These are phyloP conservation scores for Kodamaea neixiangensis DNA, from an alignment of 805 yeast genomes.

Conservation along the genomic window DNA sequence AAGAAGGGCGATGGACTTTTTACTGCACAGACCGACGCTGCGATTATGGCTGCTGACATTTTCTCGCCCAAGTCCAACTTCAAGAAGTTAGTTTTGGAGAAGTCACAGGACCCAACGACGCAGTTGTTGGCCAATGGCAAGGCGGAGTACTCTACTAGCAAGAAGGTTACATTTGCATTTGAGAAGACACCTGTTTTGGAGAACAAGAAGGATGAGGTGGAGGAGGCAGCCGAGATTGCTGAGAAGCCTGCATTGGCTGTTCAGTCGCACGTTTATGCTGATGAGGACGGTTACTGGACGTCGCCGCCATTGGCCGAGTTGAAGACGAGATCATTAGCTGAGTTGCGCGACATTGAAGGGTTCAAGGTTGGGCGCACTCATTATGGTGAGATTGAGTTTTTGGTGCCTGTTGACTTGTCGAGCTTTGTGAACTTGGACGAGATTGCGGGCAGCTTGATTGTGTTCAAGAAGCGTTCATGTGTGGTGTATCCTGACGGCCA, in stretches of 20 bases:
- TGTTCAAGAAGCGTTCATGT: conserved; percentile 60
- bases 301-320: conserved; percentile 74
- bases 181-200: conserved; percentile 8
- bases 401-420: conserved; percentile 82
- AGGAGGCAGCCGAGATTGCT: background rate
- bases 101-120: conserved; percentile 23
- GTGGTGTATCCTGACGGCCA: conserved; percentile 71
- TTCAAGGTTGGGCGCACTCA: conserved; percentile 79
- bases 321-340: conserved; percentile 56
- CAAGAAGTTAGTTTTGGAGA: conserved; percentile 56
- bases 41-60: conserved; percentile 69
- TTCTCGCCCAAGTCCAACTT: conserved; percentile 63
- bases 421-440: conserved; percentile 59
- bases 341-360: conserved; percentile 61
- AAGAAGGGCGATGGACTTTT: conserved; percentile 24
- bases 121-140: conserved; percentile 8
- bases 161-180: conserved; percentile 35
- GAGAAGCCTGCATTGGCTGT: background rate
- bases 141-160: conserved; percentile 19
- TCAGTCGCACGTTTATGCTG: conserved; percentile 29
- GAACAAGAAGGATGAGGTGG: conserved; percentile 7
- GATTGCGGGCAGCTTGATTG: conserved; percentile 65
- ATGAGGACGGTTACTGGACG: conserved; percentile 83
- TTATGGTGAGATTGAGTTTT: conserved; percentile 75
- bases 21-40: conserved; percentile 57